These are phyloP conservation scores for Peniophora sp. DNA, from an alignment of 1,284 basidiomycete genomes.

Conservation along the genomic window DNA sequence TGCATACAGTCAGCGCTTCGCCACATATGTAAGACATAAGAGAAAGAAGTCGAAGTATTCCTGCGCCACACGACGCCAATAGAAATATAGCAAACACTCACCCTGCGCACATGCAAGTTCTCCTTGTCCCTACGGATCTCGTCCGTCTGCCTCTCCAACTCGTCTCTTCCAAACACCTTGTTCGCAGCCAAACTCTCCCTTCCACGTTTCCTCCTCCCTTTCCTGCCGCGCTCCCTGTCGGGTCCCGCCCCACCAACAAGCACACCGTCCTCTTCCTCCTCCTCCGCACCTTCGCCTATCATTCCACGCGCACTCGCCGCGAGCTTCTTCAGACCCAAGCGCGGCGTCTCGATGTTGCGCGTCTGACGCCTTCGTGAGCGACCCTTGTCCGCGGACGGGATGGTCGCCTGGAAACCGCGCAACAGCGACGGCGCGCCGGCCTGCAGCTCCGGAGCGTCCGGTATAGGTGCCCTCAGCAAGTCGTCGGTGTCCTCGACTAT, in stretches of 20 bases:
- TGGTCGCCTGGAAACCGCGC: slow-evolving; percentile 86
- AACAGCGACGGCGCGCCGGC: slow-evolving; percentile 61
- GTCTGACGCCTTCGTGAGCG: slow-evolving; percentile 70
- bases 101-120: slow-evolving; percentile 79
- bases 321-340: slow-evolving; percentile 70
- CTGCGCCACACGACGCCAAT: neutral
- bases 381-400: slow-evolving; percentile 78
- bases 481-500: slow-evolving; percentile 79
- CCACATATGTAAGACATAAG: slow-evolving; percentile 2
- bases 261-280: slow-evolving; percentile 63
- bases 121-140: slow-evolving; percentile 88
- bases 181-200: slow-evolving; percentile 62
- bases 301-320: slow-evolving; percentile 75
- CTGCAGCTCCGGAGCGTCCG: slow-evolving; percentile 40
- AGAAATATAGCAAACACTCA: slow-evolving; percentile 33
- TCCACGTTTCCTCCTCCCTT: slow-evolving; percentile 48
- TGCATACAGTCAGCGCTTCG: slow-evolving; percentile 23
- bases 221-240: slow-evolving; percentile 24
- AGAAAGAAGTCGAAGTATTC: neutral
- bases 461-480: slow-evolving; percentile 65
- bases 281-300: slow-evolving; percentile 52
- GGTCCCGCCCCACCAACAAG: slow-evolving; percentile 33
- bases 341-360: slow-evolving; percentile 73
- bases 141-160: slow-evolving; percentile 71
- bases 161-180: slow-evolving; percentile 74